Percentiles rank a stretch among this genome's conserved stretches.
phyloP scores from a whole-genome alignment of 768 basidiomycete species.

The Pholiota molesta region DNA sequence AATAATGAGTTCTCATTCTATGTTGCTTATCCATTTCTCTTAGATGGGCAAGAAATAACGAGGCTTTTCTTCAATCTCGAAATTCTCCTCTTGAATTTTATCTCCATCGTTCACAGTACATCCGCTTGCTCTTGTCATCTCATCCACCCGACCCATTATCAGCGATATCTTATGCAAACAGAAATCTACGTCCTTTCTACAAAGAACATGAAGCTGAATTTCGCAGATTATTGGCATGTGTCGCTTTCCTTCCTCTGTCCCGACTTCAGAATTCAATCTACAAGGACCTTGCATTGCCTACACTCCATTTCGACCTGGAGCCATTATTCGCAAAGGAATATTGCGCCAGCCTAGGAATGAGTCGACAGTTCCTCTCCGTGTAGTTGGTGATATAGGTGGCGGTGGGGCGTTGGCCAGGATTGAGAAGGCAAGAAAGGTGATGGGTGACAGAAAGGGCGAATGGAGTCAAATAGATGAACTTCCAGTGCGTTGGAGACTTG shows the following conservation, averaged over 20 bases:
- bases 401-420: slow-evolving; percentile 90
- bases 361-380: slow-evolving; percentile 86
- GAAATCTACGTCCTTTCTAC: slow-evolving; percentile 66
- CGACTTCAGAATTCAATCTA: slow-evolving; percentile 74
- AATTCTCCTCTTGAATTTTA: slow-evolving; percentile 87
- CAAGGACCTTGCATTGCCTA: slow-evolving; percentile 69
- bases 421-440: slow-evolving; percentile 91
- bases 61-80: slow-evolving; percentile 63
- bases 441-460: slow-evolving; percentile 91
- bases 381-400: slow-evolving; percentile 92
- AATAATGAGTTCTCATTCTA: not conserved
- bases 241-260: slow-evolving; percentile 70
- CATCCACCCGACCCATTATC: slow-evolving; percentile 56
- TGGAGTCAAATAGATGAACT: slow-evolving; percentile 90
- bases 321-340: slow-evolving; percentile 89
- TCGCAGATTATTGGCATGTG: slow-evolving; percentile 67
- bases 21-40: slow-evolving; percentile 1
- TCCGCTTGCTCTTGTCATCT: slow-evolving; percentile 71
- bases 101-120: slow-evolving; percentile 89
- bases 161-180: slow-evolving; percentile 78
- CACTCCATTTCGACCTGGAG: slow-evolving; percentile 77
- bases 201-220: slow-evolving; percentile 64
- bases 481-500: slow-evolving; percentile 55
- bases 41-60: slow-evolving; percentile 81
- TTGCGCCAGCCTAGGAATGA: slow-evolving; percentile 85